phyloP scores from a whole-genome alignment of 805 yeast species.

The Nakazawaea sp. region DNA sequence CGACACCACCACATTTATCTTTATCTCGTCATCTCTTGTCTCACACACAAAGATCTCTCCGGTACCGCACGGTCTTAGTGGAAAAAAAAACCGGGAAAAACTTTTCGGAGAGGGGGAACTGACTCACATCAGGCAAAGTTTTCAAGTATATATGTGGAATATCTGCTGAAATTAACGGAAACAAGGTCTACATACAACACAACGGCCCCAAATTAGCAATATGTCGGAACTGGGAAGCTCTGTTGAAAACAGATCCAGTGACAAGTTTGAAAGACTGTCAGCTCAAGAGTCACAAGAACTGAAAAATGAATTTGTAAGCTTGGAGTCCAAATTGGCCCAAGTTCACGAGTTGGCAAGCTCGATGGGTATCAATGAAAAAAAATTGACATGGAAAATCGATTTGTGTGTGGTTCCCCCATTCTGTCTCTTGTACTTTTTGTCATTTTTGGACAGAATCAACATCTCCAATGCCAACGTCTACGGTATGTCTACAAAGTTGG shows the following conservation, averaged over 20 bases:
- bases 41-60: no score
- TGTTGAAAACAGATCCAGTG: not conserved
- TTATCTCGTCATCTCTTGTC: no score
- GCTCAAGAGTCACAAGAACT: not conserved
- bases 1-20: no score
- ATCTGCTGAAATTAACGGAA: no score
- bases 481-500: slow-evolving; percentile 45
- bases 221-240: not conserved
- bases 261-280: not conserved
- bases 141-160: no score
- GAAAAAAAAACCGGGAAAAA: no score
- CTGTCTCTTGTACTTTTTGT: slow-evolving; percentile 54
- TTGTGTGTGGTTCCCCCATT: slow-evolving; percentile 56
- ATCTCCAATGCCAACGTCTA: slow-evolving; percentile 64
- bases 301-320: not conserved
- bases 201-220: not conserved
- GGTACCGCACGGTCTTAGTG: no score
- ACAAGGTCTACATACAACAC: no score
- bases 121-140: no score
- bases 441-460: slow-evolving; percentile 66
- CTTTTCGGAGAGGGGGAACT: no score
- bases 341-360: slow-evolving; percentile 24
- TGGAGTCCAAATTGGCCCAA: no score
- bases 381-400: slow-evolving; percentile 49
- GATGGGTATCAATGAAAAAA: slow-evolving; percentile 39